Percentiles rank a stretch among this genome's conserved stretches.
Conservation (phyloP, 495 filamentous ascomycete species). For the Penicillium silybi region DNA sequence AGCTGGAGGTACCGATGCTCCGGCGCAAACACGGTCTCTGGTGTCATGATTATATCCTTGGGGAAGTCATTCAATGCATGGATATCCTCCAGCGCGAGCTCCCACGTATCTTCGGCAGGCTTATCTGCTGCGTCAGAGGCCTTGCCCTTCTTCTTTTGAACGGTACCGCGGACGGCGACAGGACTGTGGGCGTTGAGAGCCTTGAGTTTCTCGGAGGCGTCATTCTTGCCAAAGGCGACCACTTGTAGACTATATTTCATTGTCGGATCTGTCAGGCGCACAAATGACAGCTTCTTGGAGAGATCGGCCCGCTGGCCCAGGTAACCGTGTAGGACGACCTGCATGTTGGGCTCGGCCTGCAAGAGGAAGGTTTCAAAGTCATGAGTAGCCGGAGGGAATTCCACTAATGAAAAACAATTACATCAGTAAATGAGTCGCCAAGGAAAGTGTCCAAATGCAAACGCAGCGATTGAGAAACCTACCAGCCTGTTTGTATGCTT, state of each 20-base stretch:
- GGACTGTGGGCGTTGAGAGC: conserved; percentile 47
- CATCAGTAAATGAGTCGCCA: conserved; percentile 5
- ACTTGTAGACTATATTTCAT: conserved; percentile 50
- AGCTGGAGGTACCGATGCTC: conserved; percentile 81
- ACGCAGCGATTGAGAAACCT: conserved; percentile 10
- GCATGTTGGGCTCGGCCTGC: conserved; percentile 36
- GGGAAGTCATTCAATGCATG: conserved; percentile 71
- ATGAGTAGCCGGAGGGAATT: conserved; percentile 49
- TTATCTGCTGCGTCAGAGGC: conserved; percentile 18
- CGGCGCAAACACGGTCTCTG: conserved; percentile 65
- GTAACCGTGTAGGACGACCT: conserved; percentile 69
- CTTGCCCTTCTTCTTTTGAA: conserved; percentile 43
- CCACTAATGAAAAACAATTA: conserved; percentile 32
- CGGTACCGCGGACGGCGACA: conserved; percentile 46
- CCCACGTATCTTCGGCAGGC: conserved; percentile 40
- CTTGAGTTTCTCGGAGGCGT: conserved; percentile 45
- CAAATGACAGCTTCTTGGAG: conserved; percentile 64
- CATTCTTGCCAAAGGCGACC: conserved; percentile 44
- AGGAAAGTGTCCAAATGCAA: not conserved
- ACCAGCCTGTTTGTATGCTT: conserved; percentile 50
- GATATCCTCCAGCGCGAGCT: conserved; percentile 62
- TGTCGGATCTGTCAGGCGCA: conserved; percentile 52
- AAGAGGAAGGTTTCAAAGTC: conserved; percentile 44
- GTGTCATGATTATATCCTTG: conserved; percentile 67
- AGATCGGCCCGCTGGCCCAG: conserved; percentile 59